Evolutionary conservation across 805 yeast species (phyloP).

Genomic region (Starmerella floricola): DNA sequence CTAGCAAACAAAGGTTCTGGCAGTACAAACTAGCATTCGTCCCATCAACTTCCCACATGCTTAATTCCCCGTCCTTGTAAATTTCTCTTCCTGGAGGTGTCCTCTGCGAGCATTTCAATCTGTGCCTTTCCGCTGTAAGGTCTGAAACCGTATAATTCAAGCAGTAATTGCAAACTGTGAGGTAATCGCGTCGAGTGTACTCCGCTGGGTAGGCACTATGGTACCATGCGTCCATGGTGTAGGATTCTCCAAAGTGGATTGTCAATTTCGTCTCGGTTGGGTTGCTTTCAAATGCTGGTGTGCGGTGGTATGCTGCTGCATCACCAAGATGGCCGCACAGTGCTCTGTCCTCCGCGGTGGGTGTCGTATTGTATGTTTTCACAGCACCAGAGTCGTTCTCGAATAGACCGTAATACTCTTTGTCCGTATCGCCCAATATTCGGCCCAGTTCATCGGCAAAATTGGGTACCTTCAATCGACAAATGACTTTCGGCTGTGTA

Average conservation of each 20-base stretch:
- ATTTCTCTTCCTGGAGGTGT: constrained; percentile 91
- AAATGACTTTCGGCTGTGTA: constrained; percentile 1
- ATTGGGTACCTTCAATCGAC: constrained; percentile 8
- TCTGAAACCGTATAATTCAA: constrained; percentile 65
- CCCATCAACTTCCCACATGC: constrained; percentile 91
- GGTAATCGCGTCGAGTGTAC: constrained; percentile 46
- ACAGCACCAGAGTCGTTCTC: constrained; percentile 1
- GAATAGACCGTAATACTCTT: constrained; percentile 15
- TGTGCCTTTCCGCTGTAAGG: constrained; percentile 56
- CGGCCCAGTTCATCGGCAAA: constrained; percentile 12
- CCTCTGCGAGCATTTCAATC: constrained; percentile 52
- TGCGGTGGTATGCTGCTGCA: neutral
- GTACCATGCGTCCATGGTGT: constrained; percentile 82
- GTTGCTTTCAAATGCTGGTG: neutral
- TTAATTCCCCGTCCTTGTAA: constrained; percentile 50
- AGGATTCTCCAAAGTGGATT: constrained; percentile 52
- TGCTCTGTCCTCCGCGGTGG: constrained; percentile 14
- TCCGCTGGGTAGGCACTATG: constrained; percentile 88
- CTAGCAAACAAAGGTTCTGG: constrained; percentile 78
- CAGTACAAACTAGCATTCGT: constrained; percentile 69
- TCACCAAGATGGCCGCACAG: constrained; percentile 1
- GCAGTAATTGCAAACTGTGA: constrained; percentile 77
- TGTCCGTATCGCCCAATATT: constrained; percentile 12
- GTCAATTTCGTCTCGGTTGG: constrained; percentile 23
- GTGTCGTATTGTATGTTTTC: constrained; percentile 4